Percentiles rank a stretch among this genome's conserved stretches.
phyloP scores from a whole-genome alignment of 345 rosid species.

The Iberis pinnata region DNA sequence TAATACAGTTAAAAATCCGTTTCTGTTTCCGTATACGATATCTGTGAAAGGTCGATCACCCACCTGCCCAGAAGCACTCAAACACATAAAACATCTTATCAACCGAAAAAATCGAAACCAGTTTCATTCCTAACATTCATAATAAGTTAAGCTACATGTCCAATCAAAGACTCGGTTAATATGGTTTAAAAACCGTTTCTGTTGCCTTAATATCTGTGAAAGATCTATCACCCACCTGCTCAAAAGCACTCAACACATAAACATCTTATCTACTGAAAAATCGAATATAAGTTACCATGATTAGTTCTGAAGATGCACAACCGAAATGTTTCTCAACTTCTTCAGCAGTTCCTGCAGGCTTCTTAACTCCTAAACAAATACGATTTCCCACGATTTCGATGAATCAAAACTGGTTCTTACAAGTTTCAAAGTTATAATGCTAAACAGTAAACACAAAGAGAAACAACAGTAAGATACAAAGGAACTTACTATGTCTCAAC shows the following conservation, averaged over 20 bases:
- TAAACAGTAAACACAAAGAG: not conserved
- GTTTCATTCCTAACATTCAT: conserved; percentile 9
- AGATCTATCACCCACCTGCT: conserved; percentile 93
- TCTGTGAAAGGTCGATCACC: conserved; percentile 98
- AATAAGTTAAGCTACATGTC: too few relatives aligned
- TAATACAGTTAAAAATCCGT: conserved; percentile 70
- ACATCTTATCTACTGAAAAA: not conserved
- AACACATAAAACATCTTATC: conserved; percentile 9
- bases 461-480: conserved; percentile 6
- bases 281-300: conserved; percentile 69
- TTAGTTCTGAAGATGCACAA: conserved; percentile 63
- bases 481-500: conserved; percentile 69
- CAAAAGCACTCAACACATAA: conserved; percentile 18
- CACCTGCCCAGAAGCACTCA: conserved; percentile 44
- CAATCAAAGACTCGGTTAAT: conserved; percentile 69
- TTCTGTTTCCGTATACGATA: conserved; percentile 76
- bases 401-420: not conserved
- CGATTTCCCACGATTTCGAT: too few relatives aligned
- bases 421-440: not conserved
- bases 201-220: conserved; percentile 88
- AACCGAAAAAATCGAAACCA: not conserved
- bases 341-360: conserved; percentile 91
- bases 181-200: conserved; percentile 77
- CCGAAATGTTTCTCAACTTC: conserved; percentile 95
- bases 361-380: conserved; percentile 55